Evolutionary conservation across 495 filamentous ascomycete genomes (phyloP).

Genomic region (Hypomontagnella monticulosa): DNA sequence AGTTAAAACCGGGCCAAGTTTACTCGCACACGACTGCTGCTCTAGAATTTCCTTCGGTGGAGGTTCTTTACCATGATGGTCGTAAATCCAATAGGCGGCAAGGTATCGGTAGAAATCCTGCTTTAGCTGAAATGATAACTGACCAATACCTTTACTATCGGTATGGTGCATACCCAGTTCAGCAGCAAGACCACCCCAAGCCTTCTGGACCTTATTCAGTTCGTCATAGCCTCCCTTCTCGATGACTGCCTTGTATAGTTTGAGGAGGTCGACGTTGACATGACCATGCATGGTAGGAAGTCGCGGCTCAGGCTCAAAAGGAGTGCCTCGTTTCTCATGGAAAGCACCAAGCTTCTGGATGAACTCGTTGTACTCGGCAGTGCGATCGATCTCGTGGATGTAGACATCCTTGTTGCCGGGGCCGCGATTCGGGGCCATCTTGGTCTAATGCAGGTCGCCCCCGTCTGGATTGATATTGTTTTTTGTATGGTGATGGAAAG

Average conservation of each 20-base stretch:
- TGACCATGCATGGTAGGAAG: conserved; percentile 64
- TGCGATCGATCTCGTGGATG: conserved; percentile 56
- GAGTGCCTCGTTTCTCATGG: conserved; percentile 77
- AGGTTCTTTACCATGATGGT: conserved; percentile 74
- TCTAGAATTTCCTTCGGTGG: conserved; percentile 86
- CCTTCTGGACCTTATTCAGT: conserved; percentile 79
- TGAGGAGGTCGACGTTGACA: conserved; percentile 73
- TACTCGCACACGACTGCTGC: conserved; percentile 58
- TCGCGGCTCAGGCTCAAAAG: conserved; percentile 75
- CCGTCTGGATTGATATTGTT: not conserved
- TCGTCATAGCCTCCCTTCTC: conserved; percentile 82
- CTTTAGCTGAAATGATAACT: conserved; percentile 79
- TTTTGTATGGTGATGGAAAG: not conserved
- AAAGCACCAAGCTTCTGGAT: conserved; percentile 70
- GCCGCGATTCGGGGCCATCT: conserved; percentile 43
- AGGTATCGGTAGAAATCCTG: conserved; percentile 85
- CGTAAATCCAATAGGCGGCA: conserved; percentile 81
- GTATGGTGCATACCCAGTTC: conserved; percentile 67
- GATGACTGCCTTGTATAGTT: conserved; percentile 74
- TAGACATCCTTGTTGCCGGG: conserved; percentile 39
- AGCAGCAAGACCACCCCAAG: conserved; percentile 76
- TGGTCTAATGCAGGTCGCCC: conserved; percentile 8
- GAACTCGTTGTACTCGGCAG: conserved; percentile 74
- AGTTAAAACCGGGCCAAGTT: conserved; percentile 77
- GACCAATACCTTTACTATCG: conserved; percentile 70